Evolutionary conservation across 106 monocot genomes (phyloP).

Genomic region (Platanthera zijinensis): DNA sequence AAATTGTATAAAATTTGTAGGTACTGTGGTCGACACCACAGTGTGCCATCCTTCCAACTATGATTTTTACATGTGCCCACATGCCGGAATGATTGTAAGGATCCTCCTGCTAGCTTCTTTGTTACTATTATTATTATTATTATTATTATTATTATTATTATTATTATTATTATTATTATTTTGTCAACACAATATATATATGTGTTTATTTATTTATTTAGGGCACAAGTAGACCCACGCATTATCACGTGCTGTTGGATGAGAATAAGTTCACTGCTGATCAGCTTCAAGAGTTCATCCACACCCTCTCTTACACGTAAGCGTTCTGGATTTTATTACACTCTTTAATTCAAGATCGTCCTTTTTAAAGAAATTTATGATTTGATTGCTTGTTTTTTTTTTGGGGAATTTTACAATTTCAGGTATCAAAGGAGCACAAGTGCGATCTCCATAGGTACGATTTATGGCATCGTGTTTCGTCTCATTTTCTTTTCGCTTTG

Average conservation of each 20-base stretch:
- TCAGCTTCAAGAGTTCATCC: slow-evolving; percentile 87
- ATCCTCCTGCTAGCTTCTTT: too few relatives aligned
- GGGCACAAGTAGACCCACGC: slow-evolving; percentile 91
- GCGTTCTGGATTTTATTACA: slow-evolving; percentile 8
- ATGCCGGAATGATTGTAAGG: slow-evolving; percentile 90
- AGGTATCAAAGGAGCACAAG: slow-evolving; percentile 82
- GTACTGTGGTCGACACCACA: slow-evolving; percentile 84
- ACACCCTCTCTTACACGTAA: slow-evolving; percentile 95
- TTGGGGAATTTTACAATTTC: slow-evolving; percentile 5
- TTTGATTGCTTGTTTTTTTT: not conserved
- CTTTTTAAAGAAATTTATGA: not conserved
- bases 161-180: too few relatives aligned
- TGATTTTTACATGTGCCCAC: slow-evolving; percentile 97
- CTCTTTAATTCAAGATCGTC: too few relatives aligned
- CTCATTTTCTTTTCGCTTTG: too few relatives aligned
- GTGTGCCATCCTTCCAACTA: slow-evolving; percentile 87
- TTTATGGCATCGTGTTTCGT: too few relatives aligned
- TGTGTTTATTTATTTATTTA: not conserved
- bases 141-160: too few relatives aligned
- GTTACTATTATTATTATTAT: too few relatives aligned
- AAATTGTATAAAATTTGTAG: slow-evolving; percentile 20
- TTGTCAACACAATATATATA: too few relatives aligned
- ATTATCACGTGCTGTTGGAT: slow-evolving; percentile 82
- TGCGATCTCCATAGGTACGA: slow-evolving; percentile 65
- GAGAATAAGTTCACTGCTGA: slow-evolving; percentile 71